phyloP scores from a whole-genome alignment of 1,284 basidiomycete species.

The Coniophora puteana region DNA sequence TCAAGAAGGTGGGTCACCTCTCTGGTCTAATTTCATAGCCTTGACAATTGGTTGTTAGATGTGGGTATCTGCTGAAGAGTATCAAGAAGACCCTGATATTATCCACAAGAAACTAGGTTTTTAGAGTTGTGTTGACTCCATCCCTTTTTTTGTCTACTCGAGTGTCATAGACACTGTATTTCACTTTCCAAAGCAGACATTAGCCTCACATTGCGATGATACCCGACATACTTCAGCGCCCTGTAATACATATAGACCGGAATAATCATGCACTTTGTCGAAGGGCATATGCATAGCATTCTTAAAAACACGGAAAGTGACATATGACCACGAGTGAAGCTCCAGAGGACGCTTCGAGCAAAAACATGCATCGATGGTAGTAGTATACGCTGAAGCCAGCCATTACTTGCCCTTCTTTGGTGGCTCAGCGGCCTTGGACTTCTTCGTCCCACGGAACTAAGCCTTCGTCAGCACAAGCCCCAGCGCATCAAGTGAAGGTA shows the following conservation, averaged over 20 bases:
- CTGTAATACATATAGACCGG: conserved; percentile 30
- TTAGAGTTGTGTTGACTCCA: conserved; percentile 30
- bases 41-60: conserved; percentile 51
- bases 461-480: conserved; percentile 9
- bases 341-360: conserved; percentile 35
- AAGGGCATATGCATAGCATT: conserved; percentile 42
- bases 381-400: conserved; percentile 8
- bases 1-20: conserved; percentile 80
- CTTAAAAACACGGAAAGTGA: conserved; percentile 33
- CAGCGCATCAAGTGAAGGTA: conserved; percentile 7
- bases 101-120: conserved; percentile 92
- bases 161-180: too few relatives aligned
- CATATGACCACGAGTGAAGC: conserved; percentile 41
- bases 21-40: conserved; percentile 8
- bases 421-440: conserved; percentile 87
- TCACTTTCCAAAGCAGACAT: conserved; percentile 1
- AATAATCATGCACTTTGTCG: conserved; percentile 30
- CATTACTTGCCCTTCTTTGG: conserved; percentile 82
- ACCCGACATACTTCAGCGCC: conserved; percentile 26
- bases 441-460: conserved; percentile 89
- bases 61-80: conserved; percentile 99
- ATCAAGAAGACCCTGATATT: conserved; percentile 98
- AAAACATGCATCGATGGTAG: conserved; percentile 24
- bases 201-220: conserved; percentile 19
- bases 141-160: conserved; percentile 3